A percentile compares a stretch with the other conserved stretches of the same genome.
Evolutionary conservation across 768 basidiomycete species (phyloP).

Genomic region (Boletus speciosus): DNA sequence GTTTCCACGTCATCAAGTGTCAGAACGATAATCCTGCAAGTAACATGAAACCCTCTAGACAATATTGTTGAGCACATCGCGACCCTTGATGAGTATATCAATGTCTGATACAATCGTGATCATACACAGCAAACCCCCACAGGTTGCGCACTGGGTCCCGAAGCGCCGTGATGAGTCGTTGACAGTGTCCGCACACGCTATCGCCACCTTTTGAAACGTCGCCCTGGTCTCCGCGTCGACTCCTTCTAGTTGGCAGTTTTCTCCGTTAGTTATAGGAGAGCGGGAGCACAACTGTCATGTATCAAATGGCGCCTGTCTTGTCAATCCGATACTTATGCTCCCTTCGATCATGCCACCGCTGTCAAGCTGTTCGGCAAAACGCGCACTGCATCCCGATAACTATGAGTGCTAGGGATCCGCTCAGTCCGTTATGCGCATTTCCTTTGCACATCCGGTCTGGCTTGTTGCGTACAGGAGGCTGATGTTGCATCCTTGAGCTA

Average conservation of each 20-base stretch:
- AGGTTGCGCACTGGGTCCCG: background rate
- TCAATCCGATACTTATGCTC: background rate
- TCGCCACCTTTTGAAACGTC: background rate
- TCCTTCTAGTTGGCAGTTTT: slow-evolving; percentile 3
- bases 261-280: background rate
- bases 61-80: background rate
- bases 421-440: background rate
- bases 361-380: background rate
- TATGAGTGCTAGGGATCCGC: background rate
- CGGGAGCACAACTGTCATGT: slow-evolving; percentile 2
- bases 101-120: background rate
- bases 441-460: background rate
- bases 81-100: background rate
- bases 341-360: background rate
- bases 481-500: background rate
- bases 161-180: background rate
- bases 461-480: background rate
- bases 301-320: slow-evolving; percentile 5
- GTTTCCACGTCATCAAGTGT: slow-evolving; percentile 1
- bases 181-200: background rate
- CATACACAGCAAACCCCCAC: background rate
- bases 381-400: no score
- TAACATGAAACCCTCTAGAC: background rate
- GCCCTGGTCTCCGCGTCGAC: background rate
- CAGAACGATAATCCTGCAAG: background rate